Conservation (phyloP, 2,329 filamentous ascomycete genomes). For the Cladosporium velox region DNA sequence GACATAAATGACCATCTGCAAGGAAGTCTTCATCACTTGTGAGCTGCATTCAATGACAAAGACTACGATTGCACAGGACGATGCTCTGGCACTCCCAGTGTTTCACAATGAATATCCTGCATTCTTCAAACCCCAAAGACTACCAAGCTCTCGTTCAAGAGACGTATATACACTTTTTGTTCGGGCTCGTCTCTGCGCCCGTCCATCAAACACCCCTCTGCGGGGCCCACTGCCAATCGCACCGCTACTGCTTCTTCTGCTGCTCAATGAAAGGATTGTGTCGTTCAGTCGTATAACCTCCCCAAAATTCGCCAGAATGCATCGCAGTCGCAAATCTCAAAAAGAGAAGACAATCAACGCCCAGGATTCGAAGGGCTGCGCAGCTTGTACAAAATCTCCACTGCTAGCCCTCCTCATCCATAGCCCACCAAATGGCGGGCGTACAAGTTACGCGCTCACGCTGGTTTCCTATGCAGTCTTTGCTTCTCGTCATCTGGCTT, state of each 20-base stretch:
- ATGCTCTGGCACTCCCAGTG: background rate
- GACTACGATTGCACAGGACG: background rate
- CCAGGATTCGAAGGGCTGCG: background rate
- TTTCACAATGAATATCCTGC: background rate
- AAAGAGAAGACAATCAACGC: conserved; percentile 1
- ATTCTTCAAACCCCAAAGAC: conserved; percentile 1
- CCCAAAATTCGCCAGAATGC: conserved; percentile 9
- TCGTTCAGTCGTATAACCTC: conserved; percentile 19
- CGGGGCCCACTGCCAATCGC: background rate
- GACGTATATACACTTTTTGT: conserved; percentile 14
- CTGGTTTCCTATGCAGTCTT: background rate
- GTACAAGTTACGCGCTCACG: background rate
- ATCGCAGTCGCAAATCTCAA: conserved; percentile 1
- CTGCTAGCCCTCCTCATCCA: background rate
- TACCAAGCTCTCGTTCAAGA: conserved; percentile 7
- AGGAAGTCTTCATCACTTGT: background rate
- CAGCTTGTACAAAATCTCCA: background rate
- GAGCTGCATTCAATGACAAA: background rate
- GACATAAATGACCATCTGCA: background rate
- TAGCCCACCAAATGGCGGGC: background rate
- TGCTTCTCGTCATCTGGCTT: conserved; percentile 12
- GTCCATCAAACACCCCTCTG: background rate
- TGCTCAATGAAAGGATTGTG: conserved; percentile 17
- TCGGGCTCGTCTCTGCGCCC: background rate
- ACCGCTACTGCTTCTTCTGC: background rate